Evolutionary conservation across 176 grass and related monocot genomes (phyloP).

Genomic region (Chrysopogon serrulatus): DNA sequence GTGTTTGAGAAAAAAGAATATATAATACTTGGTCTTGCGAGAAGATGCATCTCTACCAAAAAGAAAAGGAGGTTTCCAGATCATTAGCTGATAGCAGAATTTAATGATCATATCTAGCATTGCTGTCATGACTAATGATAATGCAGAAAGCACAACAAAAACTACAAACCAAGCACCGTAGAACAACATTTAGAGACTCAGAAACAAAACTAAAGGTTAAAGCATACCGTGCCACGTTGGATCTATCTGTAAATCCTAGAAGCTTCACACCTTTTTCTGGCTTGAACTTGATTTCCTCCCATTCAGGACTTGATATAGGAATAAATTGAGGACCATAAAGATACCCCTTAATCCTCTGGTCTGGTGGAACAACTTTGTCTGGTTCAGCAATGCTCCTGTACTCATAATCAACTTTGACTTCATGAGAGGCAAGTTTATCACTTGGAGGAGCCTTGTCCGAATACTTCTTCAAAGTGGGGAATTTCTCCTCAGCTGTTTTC

Average conservation of each 20-base stretch:
- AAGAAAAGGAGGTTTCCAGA: not conserved
- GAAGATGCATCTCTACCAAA: not conserved
- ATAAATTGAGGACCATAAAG: conserved; percentile 96
- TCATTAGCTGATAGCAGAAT: conserved; percentile 8
- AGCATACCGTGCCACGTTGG: conserved; percentile 58
- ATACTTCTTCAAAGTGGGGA: conserved; percentile 85
- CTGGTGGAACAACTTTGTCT: conserved; percentile 80
- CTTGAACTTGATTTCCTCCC: conserved; percentile 81
- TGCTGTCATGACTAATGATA: not conserved
- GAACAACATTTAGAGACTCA: not conserved
- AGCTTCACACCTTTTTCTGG: conserved; percentile 94
- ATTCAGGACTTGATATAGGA: conserved; percentile 78
- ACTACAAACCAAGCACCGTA: conserved; percentile 11
- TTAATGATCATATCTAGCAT: not conserved
- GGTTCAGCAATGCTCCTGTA: conserved; percentile 79
- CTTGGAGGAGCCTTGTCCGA: conserved; percentile 77
- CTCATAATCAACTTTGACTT: conserved; percentile 89
- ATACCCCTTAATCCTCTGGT: conserved; percentile 97
- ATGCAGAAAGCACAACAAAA: not conserved
- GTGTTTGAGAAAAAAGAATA: not conserved
- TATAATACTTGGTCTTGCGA: not conserved
- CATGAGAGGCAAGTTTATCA: conserved; percentile 76
- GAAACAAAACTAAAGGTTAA: conserved; percentile 11
- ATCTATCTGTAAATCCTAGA: conserved; percentile 84
- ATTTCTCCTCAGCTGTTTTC: conserved; percentile 93